Evolutionary conservation across 257 asterid species (phyloP).

Genomic region (Fraxinus excelsior): DNA sequence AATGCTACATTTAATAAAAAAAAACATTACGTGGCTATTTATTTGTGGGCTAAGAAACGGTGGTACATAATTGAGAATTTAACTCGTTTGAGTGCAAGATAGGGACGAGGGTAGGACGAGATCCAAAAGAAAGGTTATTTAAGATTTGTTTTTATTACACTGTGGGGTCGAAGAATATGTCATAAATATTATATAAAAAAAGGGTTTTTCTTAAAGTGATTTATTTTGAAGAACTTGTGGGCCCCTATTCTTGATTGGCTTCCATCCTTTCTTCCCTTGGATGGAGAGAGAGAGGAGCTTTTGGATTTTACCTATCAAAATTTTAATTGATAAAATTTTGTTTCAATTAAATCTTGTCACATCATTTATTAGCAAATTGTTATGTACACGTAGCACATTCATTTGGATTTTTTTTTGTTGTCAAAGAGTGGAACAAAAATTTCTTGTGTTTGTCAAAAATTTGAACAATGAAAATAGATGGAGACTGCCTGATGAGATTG

Average conservation of each 20-base stretch:
- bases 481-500: too few relatives aligned
- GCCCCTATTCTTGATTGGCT: neutral
- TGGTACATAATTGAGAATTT: slow-evolving; percentile 18
- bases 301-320: too few relatives aligned
- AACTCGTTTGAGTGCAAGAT: neutral
- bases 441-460: neutral
- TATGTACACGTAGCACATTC: too few relatives aligned
- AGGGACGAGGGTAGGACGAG: neutral
- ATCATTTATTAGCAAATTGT: too few relatives aligned
- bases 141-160: neutral
- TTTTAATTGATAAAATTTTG: too few relatives aligned
- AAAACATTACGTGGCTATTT: slow-evolving; percentile 42
- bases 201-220: too few relatives aligned
- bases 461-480: too few relatives aligned
- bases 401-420: neutral
- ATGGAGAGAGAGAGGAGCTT: too few relatives aligned
- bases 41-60: slow-evolving; percentile 42
- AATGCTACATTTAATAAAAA: slow-evolving; percentile 18
- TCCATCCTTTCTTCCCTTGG: too few relatives aligned
- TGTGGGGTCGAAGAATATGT: neutral
- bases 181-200: too few relatives aligned
- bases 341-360: too few relatives aligned
- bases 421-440: neutral
- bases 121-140: neutral
- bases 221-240: neutral